phyloP scores from a whole-genome alignment of 805 yeast genomes.

The Wickerhamomyces xylosicus region DNA sequence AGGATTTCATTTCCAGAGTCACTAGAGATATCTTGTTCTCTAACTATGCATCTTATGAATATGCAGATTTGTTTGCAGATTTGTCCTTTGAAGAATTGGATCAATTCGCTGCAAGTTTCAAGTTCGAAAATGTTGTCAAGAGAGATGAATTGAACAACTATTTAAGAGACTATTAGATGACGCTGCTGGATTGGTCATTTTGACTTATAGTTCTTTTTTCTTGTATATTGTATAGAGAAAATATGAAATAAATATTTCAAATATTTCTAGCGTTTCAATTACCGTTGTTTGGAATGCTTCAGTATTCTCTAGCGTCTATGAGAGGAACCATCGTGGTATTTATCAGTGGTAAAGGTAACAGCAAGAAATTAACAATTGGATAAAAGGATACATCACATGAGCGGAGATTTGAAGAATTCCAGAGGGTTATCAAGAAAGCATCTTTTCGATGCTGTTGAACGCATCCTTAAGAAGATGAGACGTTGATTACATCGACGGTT shows the following conservation, averaged over 20 bases:
- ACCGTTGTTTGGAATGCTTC: no score
- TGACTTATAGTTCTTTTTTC: no score
- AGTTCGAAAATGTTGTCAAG: conserved; percentile 33
- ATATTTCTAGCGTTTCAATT: no score
- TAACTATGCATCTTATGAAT: conserved; percentile 34
- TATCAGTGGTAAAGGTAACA: no score
- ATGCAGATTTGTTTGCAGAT: conserved; percentile 32
- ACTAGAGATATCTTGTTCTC: conserved; percentile 32
- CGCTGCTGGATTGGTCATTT: no score
- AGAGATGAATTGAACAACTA: conserved; percentile 30
- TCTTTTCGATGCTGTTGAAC: conserved; percentile 32
- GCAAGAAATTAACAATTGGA: no score
- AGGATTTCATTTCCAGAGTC: conserved; percentile 28
- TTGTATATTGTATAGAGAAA: no score
- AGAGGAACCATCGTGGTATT: no score
- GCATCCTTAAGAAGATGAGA: conserved; percentile 31
- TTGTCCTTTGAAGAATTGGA: conserved; percentile 35
- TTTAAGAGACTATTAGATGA: conserved; percentile 9
- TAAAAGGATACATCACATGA: no score
- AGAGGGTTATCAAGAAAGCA: conserved; percentile 34
- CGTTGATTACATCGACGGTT: conserved; percentile 31
- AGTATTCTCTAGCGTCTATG: no score
- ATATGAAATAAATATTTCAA: no score
- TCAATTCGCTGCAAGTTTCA: conserved; percentile 38
- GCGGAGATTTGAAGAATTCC: conserved; percentile 19